Base-by-base conservation (phyloP, 2,329 filamentous ascomycete species). In the Tolypocladium tundrense region DNA sequence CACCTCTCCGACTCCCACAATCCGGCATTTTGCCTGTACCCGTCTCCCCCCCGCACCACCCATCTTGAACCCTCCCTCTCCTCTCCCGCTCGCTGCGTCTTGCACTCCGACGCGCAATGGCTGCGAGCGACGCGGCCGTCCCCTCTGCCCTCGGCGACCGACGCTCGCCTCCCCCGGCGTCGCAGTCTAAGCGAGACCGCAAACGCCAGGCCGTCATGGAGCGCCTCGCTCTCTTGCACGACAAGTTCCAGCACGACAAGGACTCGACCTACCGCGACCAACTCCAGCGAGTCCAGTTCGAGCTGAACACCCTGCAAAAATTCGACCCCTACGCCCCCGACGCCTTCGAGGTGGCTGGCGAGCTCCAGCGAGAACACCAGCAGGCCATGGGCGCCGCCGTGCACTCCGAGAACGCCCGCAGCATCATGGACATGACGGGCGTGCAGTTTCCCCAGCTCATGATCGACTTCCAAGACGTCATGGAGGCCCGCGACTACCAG, bases 221-320 rank as follows among this genome's bases (percentile, higher is more conserved):
- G 60, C 87, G 88, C 62, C 82, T 96, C 8, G 81, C 84, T 45
- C 83, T 86, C 58, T 85, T 97, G 73, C 86, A 87, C 57, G 84
- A 88, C 57, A 86, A 86, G 63, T 93, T 96, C 73, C 84, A 85
- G 62, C 83, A 87, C 62, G 91, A 96, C 68, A 84, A 90, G 63
- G 91, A 96, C 71, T 79, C 83, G 61, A 86, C 91, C 66, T 97
- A 96, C 72, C 86, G 92, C 61, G 89, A 94, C 63, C 91, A 97
- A 73, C 82, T 97, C 2, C 88, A 94, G 67, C 90, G 90, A 64
- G 85, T 97, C n/a, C 92, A 97, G 74, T 86, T 90, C 63, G 92
- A 96, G 72, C 91, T 92, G 74, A 90, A 84, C 59, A 81, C 96
- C 52, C 90, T 96, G 63, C 86, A 91, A 71, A 86, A 89, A 64